Conservation (phyloP, 2,329 filamentous ascomycete genomes). For the Penicillium sp. region DNA sequence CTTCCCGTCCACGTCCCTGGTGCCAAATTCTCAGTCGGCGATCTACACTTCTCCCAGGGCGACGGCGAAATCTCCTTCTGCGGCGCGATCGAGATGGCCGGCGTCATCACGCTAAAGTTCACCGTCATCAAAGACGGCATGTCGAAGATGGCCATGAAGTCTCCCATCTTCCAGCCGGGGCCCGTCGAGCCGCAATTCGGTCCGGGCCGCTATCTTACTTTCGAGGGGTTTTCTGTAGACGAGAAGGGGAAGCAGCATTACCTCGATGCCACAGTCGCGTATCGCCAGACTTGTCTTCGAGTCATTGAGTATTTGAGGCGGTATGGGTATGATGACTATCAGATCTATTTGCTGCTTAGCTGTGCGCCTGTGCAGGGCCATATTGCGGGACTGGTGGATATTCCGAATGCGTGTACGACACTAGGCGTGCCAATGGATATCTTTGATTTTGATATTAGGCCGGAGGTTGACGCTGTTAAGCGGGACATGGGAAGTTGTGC, state of each 20-base stretch:
- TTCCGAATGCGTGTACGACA: conserved; percentile 90
- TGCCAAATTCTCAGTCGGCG: conserved; percentile 88
- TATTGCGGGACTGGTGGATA: conserved; percentile 86
- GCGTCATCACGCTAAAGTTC: conserved; percentile 88
- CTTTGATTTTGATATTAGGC: conserved; percentile 89
- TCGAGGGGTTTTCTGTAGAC: conserved; percentile 90
- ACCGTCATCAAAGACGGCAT: conserved; percentile 83
- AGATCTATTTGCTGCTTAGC: conserved; percentile 83
- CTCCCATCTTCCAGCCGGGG: conserved; percentile 82
- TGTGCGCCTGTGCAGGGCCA: conserved; percentile 88
- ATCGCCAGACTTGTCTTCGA: conserved; percentile 78
- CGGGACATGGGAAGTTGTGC: conserved; percentile 74
- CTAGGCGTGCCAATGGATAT: conserved; percentile 90
- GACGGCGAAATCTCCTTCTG: conserved; percentile 92
- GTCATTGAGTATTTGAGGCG: conserved; percentile 79
- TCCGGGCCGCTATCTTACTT: conserved; percentile 79
- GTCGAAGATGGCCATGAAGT: conserved; percentile 74
- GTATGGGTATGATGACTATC: conserved; percentile 73
- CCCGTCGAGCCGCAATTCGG: conserved; percentile 89
- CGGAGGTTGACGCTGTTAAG: conserved; percentile 64
- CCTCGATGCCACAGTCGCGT: conserved; percentile 83
- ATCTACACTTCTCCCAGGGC: conserved; percentile 85
- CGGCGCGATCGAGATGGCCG: conserved; percentile 92
- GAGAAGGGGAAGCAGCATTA: conserved; percentile 88
- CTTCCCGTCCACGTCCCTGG: conserved; percentile 85